Evolutionary conservation across 2,329 filamentous ascomycete genomes (phyloP).

Genomic region (Beauveria sp.): DNA sequence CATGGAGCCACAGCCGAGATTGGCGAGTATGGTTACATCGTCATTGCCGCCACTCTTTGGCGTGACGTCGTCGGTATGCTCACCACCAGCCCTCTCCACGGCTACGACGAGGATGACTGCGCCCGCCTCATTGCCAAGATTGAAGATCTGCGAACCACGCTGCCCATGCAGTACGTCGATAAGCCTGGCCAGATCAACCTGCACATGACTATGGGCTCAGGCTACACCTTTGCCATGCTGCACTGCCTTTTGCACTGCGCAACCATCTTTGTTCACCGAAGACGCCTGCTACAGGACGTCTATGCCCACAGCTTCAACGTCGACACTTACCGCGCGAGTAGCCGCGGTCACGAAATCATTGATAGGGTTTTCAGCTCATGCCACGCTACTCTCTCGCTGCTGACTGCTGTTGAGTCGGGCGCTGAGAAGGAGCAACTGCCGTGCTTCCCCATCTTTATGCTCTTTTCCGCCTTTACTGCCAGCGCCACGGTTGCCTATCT

Average conservation of each 20-base stretch:
- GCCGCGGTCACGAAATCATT: constrained; percentile 44
- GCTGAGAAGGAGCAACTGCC: constrained; percentile 50
- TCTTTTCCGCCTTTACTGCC: constrained; percentile 54
- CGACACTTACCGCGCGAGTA: constrained; percentile 44
- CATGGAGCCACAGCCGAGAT: constrained; percentile 40
- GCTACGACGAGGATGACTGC: constrained; percentile 48
- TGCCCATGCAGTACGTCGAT: constrained; percentile 53
- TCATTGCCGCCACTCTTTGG: constrained; percentile 53
- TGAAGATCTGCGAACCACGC: constrained; percentile 43
- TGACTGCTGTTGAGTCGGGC: constrained; percentile 47
- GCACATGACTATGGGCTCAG: constrained; percentile 57
- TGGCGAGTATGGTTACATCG: constrained; percentile 55
- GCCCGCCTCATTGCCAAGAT: constrained; percentile 45
- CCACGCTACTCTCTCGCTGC: constrained; percentile 49
- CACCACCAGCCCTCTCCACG: constrained; percentile 42
- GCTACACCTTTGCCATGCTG: constrained; percentile 55
- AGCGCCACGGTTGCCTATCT: constrained; percentile 55
- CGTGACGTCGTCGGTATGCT: constrained; percentile 56
- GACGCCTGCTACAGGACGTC: constrained; percentile 50
- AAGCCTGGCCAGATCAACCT: constrained; percentile 54
- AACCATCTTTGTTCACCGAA: constrained; percentile 53
- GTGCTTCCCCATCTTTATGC: constrained; percentile 57
- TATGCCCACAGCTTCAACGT: constrained; percentile 43
- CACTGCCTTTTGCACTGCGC: constrained; percentile 55
- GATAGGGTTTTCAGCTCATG: constrained; percentile 52